Percentiles rank a stretch among this genome's conserved stretches.
Conservation (phyloP, 2,329 filamentous ascomycete genomes). For the Rasamsonia emersonii region DNA sequence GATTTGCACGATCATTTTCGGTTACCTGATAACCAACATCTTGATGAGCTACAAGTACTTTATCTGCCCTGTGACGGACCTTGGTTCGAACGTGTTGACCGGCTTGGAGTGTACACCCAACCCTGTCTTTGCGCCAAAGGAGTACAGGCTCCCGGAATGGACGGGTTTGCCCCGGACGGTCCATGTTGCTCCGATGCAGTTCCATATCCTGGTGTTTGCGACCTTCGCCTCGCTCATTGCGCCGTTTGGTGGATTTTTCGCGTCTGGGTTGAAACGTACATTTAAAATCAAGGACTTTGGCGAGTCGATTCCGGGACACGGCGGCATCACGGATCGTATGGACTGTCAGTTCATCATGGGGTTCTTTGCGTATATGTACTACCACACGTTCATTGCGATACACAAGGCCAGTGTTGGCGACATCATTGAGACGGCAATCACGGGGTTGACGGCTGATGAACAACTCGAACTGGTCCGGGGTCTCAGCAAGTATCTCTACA, state of each 20-base stretch:
- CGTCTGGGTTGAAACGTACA: constrained; percentile 91
- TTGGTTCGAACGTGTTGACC: constrained; percentile 86
- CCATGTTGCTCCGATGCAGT: constrained; percentile 77
- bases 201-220: constrained; percentile 82
- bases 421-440: constrained; percentile 86
- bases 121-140: constrained; percentile 75
- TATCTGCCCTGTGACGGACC: constrained; percentile 93
- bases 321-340: constrained; percentile 98
- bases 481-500: constrained; percentile 55
- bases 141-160: constrained; percentile 64
- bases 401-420: constrained; percentile 77
- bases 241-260: constrained; percentile 97
- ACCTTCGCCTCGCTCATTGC: constrained; percentile 95
- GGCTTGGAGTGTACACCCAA: constrained; percentile 85
- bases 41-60: constrained; percentile 93
- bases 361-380: constrained; percentile 97
- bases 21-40: constrained; percentile 69
- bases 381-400: constrained; percentile 89
- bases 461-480: constrained; percentile 70
- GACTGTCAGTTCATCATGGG: constrained; percentile 99
- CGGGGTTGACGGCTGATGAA: constrained; percentile 75
- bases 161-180: constrained; percentile 65
- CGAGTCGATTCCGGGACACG: constrained; percentile 93
- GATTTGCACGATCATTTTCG: constrained; percentile 88
- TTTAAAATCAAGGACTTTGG: constrained; percentile 99